phyloP scores from a whole-genome alignment of 2,329 filamentous ascomycete species.

The Trichoderma gracile region DNA sequence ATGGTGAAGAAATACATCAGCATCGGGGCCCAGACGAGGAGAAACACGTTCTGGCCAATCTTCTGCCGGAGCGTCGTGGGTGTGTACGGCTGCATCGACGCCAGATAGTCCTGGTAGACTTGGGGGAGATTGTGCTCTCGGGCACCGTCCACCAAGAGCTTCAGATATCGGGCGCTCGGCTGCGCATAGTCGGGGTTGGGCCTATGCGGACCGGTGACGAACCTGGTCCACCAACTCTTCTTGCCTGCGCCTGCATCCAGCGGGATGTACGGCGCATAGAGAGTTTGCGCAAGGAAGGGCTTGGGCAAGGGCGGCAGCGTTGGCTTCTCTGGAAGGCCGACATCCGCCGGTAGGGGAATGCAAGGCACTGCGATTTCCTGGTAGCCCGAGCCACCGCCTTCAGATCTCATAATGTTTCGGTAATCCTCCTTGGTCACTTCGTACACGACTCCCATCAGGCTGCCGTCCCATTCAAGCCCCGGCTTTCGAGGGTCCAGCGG shows the following conservation, averaged over 20 bases:
- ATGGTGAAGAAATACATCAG: constrained; percentile 53
- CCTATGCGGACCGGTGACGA: constrained; percentile 52
- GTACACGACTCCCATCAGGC: constrained; percentile 90
- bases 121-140: constrained; percentile 75
- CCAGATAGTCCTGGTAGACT: constrained; percentile 75
- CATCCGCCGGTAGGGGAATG: constrained; percentile 61
- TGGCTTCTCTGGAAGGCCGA: constrained; percentile 65
- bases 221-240: constrained; percentile 47
- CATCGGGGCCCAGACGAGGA: constrained; percentile 57
- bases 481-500: constrained; percentile 31
- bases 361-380: constrained; percentile 80
- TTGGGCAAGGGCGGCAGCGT: constrained; percentile 51
- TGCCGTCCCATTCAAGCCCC: constrained; percentile 65
- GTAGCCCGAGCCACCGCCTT: constrained; percentile 86
- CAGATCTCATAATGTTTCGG: constrained; percentile 81
- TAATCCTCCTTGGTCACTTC: constrained; percentile 86
- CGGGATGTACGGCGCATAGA: constrained; percentile 66
- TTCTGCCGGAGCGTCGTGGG: constrained; percentile 67
- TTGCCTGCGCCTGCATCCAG: constrained; percentile 39
- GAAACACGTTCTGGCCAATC: constrained; percentile 65
- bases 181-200: constrained; percentile 74
- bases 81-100: constrained; percentile 67
- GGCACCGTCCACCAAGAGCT: constrained; percentile 76
- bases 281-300: constrained; percentile 80
- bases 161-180: constrained; percentile 79